Base-by-base conservation (phyloP, 208 protist genomes). In the Leishmania amazonensis region DNA sequence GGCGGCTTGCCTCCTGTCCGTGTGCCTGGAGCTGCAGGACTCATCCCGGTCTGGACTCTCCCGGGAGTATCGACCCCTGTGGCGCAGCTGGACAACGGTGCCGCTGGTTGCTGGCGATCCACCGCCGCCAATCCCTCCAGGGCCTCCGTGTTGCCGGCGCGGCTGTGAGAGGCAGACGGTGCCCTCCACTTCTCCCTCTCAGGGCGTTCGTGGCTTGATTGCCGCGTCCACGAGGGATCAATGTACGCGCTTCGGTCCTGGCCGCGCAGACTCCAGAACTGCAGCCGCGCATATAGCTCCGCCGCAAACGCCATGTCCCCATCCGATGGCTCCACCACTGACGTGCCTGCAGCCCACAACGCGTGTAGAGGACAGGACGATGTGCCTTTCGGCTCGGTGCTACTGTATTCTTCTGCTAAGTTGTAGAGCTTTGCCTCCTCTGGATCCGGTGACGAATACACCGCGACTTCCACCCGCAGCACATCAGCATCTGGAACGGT, bases 251-350 rank as follows among this genome's bases (percentile, higher is more conserved):
- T 77, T 6, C 90, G 87, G 68, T 84, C 85, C 76, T 92, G 87
- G 0, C 94, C 94, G 21, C 92, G 90, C 60, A 89, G 78, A 49
- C 83, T 89, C 94, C 94, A 97, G 73, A 95, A 96, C 58, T 89
- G 84, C 31, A 97, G 45, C 0, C 91, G 91, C 6, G 85, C 83
- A 78, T 87, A 87, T 2, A 97, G 79, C 80, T 97, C 92, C 45
- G 89, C 76, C 11, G 88, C 85, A 75, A 94, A 96, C 53, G 87
- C 85, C 42, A 93, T 60, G 71, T 97, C 92, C 0, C 92, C 94
- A 7, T 85, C 82, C 0, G 76, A 76, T 4, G 87, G 83, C 47
- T 81, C 78, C 31, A 73, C 57, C 45, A 49, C 40, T 54, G 35
- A 17, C 6, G 7, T 21, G 40, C 19, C 13, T 15, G 19, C 1